Conservation (phyloP, 2,329 filamentous ascomycete genomes). For the Aspergillus sergii region DNA sequence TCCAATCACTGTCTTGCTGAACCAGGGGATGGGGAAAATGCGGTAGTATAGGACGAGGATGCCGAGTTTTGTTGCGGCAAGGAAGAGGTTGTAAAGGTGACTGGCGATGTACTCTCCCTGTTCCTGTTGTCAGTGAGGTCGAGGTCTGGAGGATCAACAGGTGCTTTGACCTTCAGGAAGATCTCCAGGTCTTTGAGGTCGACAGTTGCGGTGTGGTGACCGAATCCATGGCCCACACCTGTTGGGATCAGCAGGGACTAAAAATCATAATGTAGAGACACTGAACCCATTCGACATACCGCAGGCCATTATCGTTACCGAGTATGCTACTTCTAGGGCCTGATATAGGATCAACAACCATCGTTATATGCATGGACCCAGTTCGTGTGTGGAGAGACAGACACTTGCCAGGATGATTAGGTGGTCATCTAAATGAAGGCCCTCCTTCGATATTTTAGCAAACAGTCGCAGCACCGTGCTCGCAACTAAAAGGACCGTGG, state of each 20-base stretch:
- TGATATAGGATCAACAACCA: background rate
- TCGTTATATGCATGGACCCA: background rate
- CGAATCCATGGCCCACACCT: slow-evolving; percentile 10
- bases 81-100: slow-evolving; percentile 11
- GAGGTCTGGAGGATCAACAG: too few species aligned
- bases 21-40: slow-evolving; percentile 9
- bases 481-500: background rate
- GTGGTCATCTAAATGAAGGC: slow-evolving; percentile 7
- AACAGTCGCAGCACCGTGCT: slow-evolving; percentile 4
- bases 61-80: slow-evolving; percentile 7
- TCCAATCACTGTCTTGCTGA: slow-evolving; percentile 7
- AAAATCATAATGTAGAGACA: background rate
- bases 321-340: slow-evolving; percentile 6
- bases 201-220: background rate
- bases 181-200: background rate
- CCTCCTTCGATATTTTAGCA: slow-evolving; percentile 5
- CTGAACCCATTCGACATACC: background rate
- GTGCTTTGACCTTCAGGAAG: slow-evolving; percentile 6
- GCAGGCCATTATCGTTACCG: background rate
- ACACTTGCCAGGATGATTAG: slow-evolving; percentile 7
- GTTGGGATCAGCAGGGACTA: background rate
- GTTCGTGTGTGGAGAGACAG: background rate
- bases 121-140: background rate
- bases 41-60: slow-evolving; percentile 11
- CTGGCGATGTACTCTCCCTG: slow-evolving; percentile 11